phyloP scores from a whole-genome alignment of 768 basidiomycete species.

The Boletellus ananas region DNA sequence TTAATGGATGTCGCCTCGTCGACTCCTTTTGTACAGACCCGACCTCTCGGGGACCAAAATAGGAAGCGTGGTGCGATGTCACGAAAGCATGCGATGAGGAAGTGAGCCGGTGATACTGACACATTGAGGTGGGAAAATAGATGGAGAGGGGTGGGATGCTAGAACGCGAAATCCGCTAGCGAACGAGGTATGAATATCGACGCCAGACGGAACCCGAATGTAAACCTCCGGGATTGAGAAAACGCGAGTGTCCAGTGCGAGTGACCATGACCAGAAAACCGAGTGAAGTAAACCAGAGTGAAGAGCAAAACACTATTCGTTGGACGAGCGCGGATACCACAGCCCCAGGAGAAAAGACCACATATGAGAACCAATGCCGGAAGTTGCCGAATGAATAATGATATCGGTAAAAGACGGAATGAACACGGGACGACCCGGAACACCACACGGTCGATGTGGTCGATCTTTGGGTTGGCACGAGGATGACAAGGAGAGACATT shows the following conservation, averaged over 20 bases:
- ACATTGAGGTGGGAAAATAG: conserved; percentile 36
- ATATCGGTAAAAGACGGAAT: conserved; percentile 34
- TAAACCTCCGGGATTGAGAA: conserved; percentile 17
- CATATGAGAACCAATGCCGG: conserved; percentile 25
- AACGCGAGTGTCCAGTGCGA: conserved; percentile 36
- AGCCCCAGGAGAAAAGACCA: conserved; percentile 32
- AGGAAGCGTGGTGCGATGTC: conserved; percentile 35
- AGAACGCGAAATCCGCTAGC: conserved; percentile 27
- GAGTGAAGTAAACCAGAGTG: conserved; percentile 27
- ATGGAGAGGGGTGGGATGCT: conserved; percentile 21
- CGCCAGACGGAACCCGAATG: conserved; percentile 31
- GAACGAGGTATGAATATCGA: conserved; percentile 48
- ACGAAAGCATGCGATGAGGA: conserved; percentile 40
- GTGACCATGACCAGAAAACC: conserved; percentile 35
- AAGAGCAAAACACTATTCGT: conserved; percentile 30
- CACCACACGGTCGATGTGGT: conserved; percentile 10
- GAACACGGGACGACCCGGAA: conserved; percentile 22
- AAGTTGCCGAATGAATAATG: conserved; percentile 43
- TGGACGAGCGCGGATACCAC: conserved; percentile 25
- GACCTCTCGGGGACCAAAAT: conserved; percentile 29
- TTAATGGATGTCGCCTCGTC: conserved; percentile 31
- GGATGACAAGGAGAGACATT: conserved; percentile 23
- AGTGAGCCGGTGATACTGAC: conserved; percentile 40
- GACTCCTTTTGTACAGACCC: conserved; percentile 38
- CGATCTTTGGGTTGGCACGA: conserved; percentile 3